A percentile compares a stretch with the other conserved stretches of the same genome.
Conservation (phyloP, 176 grass and related monocot species). For the Rhynchospora tenuis region DNA sequence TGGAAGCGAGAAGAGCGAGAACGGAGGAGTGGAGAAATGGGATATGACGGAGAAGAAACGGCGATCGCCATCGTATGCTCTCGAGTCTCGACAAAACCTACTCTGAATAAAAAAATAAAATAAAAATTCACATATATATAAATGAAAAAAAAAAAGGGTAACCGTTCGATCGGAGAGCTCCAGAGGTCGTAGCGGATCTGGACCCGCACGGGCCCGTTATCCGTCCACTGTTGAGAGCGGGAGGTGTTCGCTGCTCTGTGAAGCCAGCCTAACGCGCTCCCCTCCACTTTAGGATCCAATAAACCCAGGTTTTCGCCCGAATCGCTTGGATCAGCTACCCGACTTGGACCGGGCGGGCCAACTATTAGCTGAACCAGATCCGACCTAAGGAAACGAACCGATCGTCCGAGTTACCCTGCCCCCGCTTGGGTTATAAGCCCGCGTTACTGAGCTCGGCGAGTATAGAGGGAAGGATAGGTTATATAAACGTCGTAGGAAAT, state of each 20-base stretch:
- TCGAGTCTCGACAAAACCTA: no score
- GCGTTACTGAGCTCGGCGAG: background rate
- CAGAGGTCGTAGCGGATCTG: background rate
- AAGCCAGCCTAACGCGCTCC: constrained; percentile 41
- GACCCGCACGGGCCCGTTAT: constrained; percentile 16
- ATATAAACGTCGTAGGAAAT: background rate
- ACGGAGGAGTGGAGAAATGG: background rate
- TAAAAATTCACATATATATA: no score
- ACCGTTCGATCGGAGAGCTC: background rate
- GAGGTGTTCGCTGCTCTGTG: constrained; percentile 40
- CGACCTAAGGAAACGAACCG: background rate
- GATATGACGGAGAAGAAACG: background rate
- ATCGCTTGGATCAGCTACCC: background rate
- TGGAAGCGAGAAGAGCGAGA: constrained; percentile 15
- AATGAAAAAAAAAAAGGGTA: background rate
- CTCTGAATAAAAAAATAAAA: no score
- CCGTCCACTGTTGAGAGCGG: constrained; percentile 29
- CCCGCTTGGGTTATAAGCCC: background rate
- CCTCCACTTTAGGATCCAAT: constrained; percentile 19
- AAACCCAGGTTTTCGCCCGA: background rate
- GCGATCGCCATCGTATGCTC: no score
- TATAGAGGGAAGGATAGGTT: rapidly evolving
- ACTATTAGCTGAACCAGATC: background rate
- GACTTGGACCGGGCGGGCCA: constrained; percentile 3
- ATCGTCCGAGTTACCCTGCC: background rate